Evolutionary conservation across 1,139 yeast species (phyloP).

Genomic region (Magnusiomyces tetraspermus): DNA sequence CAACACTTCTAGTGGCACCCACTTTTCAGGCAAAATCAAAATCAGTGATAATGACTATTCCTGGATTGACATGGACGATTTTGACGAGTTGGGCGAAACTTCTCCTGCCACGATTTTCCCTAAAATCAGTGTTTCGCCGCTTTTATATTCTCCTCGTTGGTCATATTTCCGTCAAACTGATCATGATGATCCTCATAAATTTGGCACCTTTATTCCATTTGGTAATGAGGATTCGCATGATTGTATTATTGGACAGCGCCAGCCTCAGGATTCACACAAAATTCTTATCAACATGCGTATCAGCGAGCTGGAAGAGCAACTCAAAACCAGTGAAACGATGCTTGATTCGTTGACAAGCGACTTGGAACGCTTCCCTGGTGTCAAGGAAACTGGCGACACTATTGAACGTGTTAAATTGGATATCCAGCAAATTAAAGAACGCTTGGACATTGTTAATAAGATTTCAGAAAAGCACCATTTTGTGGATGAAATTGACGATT

Average conservation of each 20-base stretch:
- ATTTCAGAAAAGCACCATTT: background rate
- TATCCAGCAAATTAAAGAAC: constrained; percentile 33
- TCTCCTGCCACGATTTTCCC: constrained; percentile 43
- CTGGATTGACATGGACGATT: constrained; percentile 82
- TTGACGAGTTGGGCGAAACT: constrained; percentile 49
- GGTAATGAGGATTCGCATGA: constrained; percentile 59
- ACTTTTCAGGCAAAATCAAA: constrained; percentile 29
- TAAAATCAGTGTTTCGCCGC: constrained; percentile 48
- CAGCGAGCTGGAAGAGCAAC: constrained; percentile 39
- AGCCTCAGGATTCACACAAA: constrained; percentile 29
- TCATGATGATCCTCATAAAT: constrained; percentile 34
- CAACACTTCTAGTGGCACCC: constrained; percentile 13
- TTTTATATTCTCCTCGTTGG: constrained; percentile 66
- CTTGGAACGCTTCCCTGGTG: constrained; percentile 22
- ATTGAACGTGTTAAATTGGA: constrained; percentile 30
- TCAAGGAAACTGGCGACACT: constrained; percentile 20
- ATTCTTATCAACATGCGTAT: constrained; percentile 27
- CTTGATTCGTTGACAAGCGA: constrained; percentile 29
- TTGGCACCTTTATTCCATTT: constrained; percentile 44
- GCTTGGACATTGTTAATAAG: constrained; percentile 13
- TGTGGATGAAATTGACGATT: constrained; percentile 9
- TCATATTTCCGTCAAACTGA: constrained; percentile 62
- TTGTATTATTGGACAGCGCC: constrained; percentile 48
- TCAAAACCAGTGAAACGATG: constrained; percentile 34
- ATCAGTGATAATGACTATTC: constrained; percentile 41